phyloP scores from a whole-genome alignment of 495 filamentous ascomycete genomes.

The Penicillium waksmanii region DNA sequence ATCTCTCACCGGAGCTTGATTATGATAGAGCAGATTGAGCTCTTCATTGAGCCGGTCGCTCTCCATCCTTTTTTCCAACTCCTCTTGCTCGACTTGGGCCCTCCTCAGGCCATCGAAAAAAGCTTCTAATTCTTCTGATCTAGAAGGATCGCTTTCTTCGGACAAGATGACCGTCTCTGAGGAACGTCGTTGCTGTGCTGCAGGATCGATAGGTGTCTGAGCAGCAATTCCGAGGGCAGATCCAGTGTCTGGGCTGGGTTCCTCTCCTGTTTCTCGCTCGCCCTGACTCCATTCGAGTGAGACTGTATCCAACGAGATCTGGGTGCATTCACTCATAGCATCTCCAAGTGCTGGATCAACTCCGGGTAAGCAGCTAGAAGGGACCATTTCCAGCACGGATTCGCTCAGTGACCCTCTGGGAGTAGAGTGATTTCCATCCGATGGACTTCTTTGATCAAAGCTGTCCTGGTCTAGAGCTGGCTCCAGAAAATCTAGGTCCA shows the following conservation, averaged over 20 bases:
- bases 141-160: not conserved
- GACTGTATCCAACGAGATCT: constrained; percentile 6
- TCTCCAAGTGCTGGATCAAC: constrained; percentile 1
- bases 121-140: constrained; percentile 4
- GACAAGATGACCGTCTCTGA: not conserved
- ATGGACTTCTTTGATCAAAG: not conserved
- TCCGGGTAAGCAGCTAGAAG: not conserved
- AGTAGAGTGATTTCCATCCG: not conserved
- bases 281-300: constrained; percentile 5
- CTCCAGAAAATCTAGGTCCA: not conserved
- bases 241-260: too few relatives aligned
- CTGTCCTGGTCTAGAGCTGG: not conserved
- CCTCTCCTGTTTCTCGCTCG: constrained; percentile 4
- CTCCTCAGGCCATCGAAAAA: too few relatives aligned
- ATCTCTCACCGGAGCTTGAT: too few relatives aligned
- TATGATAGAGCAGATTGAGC: too few relatives aligned
- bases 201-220: not conserved
- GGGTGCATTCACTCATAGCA: constrained; percentile 8
- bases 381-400: not conserved
- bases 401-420: too few relatives aligned
- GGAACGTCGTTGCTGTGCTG: constrained; percentile 6
- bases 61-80: too few relatives aligned
- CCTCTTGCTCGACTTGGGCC: too few relatives aligned
- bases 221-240: too few relatives aligned
- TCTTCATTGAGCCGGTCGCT: too few relatives aligned